Evolutionary conservation across 2,329 filamentous ascomycete species (phyloP), one percentile per base, ranked within the genome.

Genomic region (Chrysosporium keratinophilum): DNA sequence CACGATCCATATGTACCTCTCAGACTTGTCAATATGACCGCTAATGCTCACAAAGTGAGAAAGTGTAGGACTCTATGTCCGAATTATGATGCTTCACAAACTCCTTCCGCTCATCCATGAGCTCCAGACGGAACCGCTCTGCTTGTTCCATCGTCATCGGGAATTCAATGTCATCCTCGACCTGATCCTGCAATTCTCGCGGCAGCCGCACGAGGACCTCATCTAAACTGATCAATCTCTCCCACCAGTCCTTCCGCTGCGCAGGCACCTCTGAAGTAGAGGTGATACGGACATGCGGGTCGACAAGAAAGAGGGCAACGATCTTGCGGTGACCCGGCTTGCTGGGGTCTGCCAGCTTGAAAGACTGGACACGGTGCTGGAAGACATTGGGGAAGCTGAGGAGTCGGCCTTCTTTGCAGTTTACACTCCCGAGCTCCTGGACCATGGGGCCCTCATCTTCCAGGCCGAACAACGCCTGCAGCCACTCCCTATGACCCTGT

Each of bases 341-440:
- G 15, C 56, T 54, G 12, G 45, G 33, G 17, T 59, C 58, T 33
- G 49, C 15, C 20, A 59, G 47, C 7, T 48, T 15, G 40, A 58
- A 60, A 5, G 52, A 45, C 12, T 48, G n/a, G 3, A 60, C 57
- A 9, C 45, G 50, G 47, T 60, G 58, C 34, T 60, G 57, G 42
- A 58, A 41, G n/a, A 48, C 42, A 41, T 62, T 60, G 11, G 59
- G 59, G 31, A 60, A 61, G n/a, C 52, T 57, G 42, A 62, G 14
- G 19, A 62, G 55, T 28, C 57, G 59, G 3, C 55, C 57, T 52
- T 61, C 46, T 47, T 49, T 57, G 41, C 57, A 59, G 9, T 37
- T 41, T 7, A 62, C 42, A 31, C 50, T 49, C 6, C 60, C 60
- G 2, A 57, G 20, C 1, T 59, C 49, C 37, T 60, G 60, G 11